phyloP scores from a whole-genome alignment of 2,329 filamentous ascomycete genomes.

The Ceratocystis huliohia region DNA sequence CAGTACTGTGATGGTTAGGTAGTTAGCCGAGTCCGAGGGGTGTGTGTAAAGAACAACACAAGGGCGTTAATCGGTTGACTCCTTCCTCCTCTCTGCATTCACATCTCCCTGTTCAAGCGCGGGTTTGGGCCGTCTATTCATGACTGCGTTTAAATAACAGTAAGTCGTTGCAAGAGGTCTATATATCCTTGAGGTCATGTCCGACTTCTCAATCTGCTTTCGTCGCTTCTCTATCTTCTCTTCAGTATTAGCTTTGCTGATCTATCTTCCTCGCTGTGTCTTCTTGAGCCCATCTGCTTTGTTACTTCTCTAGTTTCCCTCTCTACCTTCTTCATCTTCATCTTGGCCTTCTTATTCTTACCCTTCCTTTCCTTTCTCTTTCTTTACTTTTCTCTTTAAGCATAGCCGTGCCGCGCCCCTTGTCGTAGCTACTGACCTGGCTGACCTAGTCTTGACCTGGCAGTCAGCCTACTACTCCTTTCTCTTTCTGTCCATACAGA shows the following conservation, averaged over 20 bases:
- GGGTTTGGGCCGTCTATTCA: neutral
- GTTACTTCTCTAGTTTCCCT: neutral
- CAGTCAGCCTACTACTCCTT: neutral
- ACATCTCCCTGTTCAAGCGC: neutral
- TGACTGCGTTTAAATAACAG: neutral
- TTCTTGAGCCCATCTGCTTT: neutral
- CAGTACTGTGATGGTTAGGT: too few species aligned
- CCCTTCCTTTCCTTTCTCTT: neutral
- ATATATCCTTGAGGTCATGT: conserved; percentile 3
- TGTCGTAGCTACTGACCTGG: neutral
- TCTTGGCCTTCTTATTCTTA: neutral
- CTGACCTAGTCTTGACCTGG: neutral
- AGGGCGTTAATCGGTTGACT: neutral
- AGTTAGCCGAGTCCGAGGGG: neutral
- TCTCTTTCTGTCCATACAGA: neutral
- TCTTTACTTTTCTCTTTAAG: neutral
- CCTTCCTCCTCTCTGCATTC: neutral
- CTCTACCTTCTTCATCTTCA: neutral
- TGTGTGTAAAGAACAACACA: neutral
- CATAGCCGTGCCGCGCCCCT: neutral
- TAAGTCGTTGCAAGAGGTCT: neutral
- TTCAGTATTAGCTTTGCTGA: neutral
- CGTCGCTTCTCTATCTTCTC: neutral
- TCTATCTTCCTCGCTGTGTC: neutral
- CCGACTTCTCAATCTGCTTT: neutral